Evolutionary conservation across 208 protist species (phyloP).

Genomic region (Blechomonas ayalai): DNA sequence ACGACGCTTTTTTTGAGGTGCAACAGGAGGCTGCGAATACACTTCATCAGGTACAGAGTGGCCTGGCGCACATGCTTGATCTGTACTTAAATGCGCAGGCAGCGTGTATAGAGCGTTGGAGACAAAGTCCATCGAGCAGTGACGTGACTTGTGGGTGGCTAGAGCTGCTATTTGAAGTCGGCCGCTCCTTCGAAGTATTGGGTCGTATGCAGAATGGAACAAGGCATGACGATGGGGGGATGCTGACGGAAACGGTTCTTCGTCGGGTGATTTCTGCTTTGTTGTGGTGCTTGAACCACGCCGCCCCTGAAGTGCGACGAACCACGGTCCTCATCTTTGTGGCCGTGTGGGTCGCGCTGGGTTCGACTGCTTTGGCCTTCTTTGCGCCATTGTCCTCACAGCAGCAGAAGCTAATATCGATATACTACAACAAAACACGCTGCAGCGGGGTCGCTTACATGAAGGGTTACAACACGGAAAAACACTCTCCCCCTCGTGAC

Average conservation of each 20-base stretch:
- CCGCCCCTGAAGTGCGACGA: constrained; percentile 31
- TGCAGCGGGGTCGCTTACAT: too few species aligned
- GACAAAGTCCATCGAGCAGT: constrained; percentile 7
- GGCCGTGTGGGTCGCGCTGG: constrained; percentile 33
- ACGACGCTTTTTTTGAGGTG: constrained; percentile 76
- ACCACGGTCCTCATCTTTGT: constrained; percentile 16
- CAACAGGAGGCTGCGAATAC: constrained; percentile 33
- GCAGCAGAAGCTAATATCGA: constrained; percentile 48
- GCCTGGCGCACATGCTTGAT: constrained; percentile 15
- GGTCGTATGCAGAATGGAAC: background rate
- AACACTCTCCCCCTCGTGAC: constrained; percentile 11
- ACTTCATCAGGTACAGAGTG: constrained; percentile 17
- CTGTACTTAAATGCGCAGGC: constrained; percentile 32
- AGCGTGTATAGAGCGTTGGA: constrained; percentile 42
- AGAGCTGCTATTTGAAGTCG: constrained; percentile 38
- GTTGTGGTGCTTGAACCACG: constrained; percentile 25
- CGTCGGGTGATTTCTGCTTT: constrained; percentile 23
- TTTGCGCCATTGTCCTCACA: constrained; percentile 24
- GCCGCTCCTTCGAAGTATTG: constrained; percentile 22
- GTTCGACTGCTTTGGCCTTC: constrained; percentile 24
- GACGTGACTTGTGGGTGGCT: constrained; percentile 46
- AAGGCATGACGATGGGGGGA: background rate
- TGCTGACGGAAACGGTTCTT: constrained; percentile 25
- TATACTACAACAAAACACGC: constrained; percentile 32
- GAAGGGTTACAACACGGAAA: too few species aligned